Percentiles rank a stretch among this genome's conserved stretches.
phyloP scores from a whole-genome alignment of 2,329 filamentous ascomycete genomes.

The Plectosphaerella sp. region DNA sequence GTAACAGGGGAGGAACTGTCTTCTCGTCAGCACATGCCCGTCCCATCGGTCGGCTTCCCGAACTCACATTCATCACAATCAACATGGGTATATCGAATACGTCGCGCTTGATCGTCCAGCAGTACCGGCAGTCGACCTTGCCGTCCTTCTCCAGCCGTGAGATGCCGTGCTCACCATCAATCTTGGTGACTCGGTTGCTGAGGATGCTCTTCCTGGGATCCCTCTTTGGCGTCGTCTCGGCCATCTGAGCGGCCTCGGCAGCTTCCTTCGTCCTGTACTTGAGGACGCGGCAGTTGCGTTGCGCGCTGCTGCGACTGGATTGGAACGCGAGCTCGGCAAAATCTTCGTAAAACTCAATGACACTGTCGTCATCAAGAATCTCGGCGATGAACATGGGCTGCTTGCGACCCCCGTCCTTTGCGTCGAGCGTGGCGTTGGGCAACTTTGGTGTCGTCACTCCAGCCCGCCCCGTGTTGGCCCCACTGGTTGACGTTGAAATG shows the following conservation, averaged over 20 bases:
- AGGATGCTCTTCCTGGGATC: constrained; percentile 44
- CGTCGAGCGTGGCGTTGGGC: constrained; percentile 36
- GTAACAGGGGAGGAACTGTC: constrained; percentile 56
- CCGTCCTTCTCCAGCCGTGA: constrained; percentile 80
- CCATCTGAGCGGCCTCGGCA: constrained; percentile 26
- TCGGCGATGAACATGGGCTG: constrained; percentile 90
- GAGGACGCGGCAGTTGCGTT: constrained; percentile 77
- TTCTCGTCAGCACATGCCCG: not conserved
- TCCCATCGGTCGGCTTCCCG: not conserved
- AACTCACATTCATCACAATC: constrained; percentile 94
- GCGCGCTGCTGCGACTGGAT: constrained; percentile 80
- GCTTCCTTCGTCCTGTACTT: constrained; percentile 80
- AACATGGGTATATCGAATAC: constrained; percentile 98
- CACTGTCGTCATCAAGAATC: constrained; percentile 86
- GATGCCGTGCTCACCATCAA: constrained; percentile 73
- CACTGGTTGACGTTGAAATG: constrained; percentile 36
- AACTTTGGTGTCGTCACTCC: constrained; percentile 49
- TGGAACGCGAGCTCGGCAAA: constrained; percentile 91
- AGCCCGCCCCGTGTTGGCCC: constrained; percentile 34
- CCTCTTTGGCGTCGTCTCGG: constrained; percentile 38
- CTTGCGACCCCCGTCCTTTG: constrained; percentile 42
- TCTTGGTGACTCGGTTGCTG: constrained; percentile 56
- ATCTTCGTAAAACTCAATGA: constrained; percentile 93
- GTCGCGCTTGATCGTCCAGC: constrained; percentile 95
- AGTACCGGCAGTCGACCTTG: constrained; percentile 91